phyloP scores from a whole-genome alignment of 805 yeast genomes.

The Kodamaea jinghongensis region DNA sequence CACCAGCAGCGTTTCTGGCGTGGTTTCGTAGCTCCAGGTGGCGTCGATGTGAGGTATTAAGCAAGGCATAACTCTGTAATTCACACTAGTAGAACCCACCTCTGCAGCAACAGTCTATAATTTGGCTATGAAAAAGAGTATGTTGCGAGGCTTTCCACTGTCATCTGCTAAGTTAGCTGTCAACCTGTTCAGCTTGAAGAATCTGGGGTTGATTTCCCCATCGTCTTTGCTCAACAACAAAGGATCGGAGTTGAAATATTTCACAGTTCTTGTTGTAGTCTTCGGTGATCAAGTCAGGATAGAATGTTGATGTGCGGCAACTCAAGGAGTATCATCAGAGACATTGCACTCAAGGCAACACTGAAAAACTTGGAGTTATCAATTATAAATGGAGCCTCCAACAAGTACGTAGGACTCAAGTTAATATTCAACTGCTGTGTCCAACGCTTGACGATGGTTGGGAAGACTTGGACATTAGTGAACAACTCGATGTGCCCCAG shows the following conservation, averaged over 20 bases:
- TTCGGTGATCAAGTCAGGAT: conserved; percentile 79
- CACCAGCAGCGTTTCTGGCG: too few relatives aligned
- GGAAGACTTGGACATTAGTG: conserved; percentile 91
- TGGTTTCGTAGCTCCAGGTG: too few relatives aligned
- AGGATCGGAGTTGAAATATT: conserved; percentile 91
- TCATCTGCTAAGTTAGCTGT: conserved; percentile 93
- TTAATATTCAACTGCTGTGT: conserved; percentile 77
- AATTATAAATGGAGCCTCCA: conserved; percentile 92
- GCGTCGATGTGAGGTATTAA: too few relatives aligned
- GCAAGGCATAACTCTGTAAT: too few relatives aligned
- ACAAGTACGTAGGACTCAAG: conserved; percentile 85
- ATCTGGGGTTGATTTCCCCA: conserved; percentile 50
- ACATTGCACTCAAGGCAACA: conserved; percentile 96
- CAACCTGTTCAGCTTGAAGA: conserved; percentile 66
- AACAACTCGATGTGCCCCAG: conserved; percentile 97
- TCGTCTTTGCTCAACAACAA: conserved; percentile 51
- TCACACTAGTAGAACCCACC: too few relatives aligned
- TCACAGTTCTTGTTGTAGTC: conserved; percentile 75
- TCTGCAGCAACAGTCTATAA: too few relatives aligned
- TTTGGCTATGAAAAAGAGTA: too few relatives aligned
- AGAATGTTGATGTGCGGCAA: conserved; percentile 91
- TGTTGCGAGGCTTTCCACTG: too few relatives aligned
- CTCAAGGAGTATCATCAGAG: conserved; percentile 94
- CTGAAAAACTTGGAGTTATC: conserved; percentile 91
- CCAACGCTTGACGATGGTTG: conserved; percentile 82